Evolutionary conservation across 2,329 filamentous ascomycete genomes (phyloP), one percentile per base, ranked within the genome.

Genomic region (Parastagonospora avenae): DNA sequence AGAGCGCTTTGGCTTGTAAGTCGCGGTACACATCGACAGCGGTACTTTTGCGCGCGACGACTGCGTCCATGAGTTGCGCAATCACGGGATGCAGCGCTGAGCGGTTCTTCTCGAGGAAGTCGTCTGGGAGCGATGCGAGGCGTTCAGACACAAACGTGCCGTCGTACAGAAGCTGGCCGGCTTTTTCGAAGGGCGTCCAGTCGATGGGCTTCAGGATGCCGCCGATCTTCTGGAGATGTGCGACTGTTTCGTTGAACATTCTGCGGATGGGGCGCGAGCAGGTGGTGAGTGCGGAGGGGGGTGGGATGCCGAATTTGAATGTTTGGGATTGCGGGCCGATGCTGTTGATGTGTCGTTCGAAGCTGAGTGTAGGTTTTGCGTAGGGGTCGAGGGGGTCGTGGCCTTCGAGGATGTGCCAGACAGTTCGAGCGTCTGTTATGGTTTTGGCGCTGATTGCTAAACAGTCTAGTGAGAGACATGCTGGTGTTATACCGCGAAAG

Each of bases 101-200:
- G 4, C 75, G 47, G 32, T 70, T 64, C 39, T 63, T 64, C 11
- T 59, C 59, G 1, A 72, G 54, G 38, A 66, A 72, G 50, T 68
- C 57, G 40, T 71, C 64, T 4, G 68, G 67, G 0, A 72, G 53
- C 0, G 62, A 67, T 1, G 80, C 78, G 8, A 83, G 72, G 12
- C 83, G 76, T 61, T 86, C 83, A 1, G 78, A 80, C 1, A 86
- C 80, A 65, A 85, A 81, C 0, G 82, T 79, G 0, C 82, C 82
- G 16, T 81, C 78, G 60, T 86, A 86, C 0, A 85, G 70, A 2
- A 86, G 72, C 42, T 78, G 71, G 2, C 80, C 82, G 4, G 81
- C 82, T 42, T 77, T 75, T 47, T 83, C 78, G 33, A 85, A 80
- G 1, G 69, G 69, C 0, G 63, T 50, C 67, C 67, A 72, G 48